These are phyloP conservation scores for Wickerhamomyces tratensis DNA, from an alignment of 805 yeast species.

Conservation along the genomic window DNA sequence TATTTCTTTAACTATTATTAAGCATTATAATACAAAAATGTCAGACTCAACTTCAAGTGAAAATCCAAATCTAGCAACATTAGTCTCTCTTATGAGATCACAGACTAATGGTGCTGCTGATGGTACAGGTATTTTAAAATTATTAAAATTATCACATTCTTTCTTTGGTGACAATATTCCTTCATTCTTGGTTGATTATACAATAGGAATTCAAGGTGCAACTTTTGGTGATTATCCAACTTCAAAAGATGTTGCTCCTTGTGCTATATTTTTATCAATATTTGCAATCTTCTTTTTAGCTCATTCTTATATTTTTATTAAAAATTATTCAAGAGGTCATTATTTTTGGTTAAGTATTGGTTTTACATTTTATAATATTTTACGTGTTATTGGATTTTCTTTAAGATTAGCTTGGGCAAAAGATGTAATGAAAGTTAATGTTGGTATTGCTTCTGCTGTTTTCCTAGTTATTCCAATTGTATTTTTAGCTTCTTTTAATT, in stretches of 20 bases:
- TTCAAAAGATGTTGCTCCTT: conserved; percentile 45
- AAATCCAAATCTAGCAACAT: background rate
- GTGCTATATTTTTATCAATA: conserved; percentile 44
- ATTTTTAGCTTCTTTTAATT: conserved; percentile 47
- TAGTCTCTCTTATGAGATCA: conserved; percentile 5
- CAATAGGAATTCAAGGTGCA: conserved; percentile 31
- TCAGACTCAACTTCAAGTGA: conserved; percentile 3
- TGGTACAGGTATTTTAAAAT: conserved; percentile 37
- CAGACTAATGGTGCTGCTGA: conserved; percentile 33
- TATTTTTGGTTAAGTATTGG: conserved; percentile 46
- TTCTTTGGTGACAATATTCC: conserved; percentile 33
- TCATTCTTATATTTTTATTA: conserved; percentile 35
- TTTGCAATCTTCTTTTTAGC: conserved; percentile 39
- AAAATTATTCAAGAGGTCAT: conserved; percentile 47
- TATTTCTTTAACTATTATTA: too few relatives aligned
- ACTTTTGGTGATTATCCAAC: conserved; percentile 60
- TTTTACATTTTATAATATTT: conserved; percentile 40
- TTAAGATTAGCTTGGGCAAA: conserved; percentile 50
- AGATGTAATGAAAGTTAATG: conserved; percentile 32
- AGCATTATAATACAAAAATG: too few relatives aligned
- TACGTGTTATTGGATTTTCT: conserved; percentile 50
- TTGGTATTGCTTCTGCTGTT: conserved; percentile 50
- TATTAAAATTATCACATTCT: conserved; percentile 23
- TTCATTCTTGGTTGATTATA: conserved; percentile 23
- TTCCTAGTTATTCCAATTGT: conserved; percentile 49